Conservation (phyloP, 2,329 filamentous ascomycete genomes). For the Pyrenophora tritici-repentis region DNA sequence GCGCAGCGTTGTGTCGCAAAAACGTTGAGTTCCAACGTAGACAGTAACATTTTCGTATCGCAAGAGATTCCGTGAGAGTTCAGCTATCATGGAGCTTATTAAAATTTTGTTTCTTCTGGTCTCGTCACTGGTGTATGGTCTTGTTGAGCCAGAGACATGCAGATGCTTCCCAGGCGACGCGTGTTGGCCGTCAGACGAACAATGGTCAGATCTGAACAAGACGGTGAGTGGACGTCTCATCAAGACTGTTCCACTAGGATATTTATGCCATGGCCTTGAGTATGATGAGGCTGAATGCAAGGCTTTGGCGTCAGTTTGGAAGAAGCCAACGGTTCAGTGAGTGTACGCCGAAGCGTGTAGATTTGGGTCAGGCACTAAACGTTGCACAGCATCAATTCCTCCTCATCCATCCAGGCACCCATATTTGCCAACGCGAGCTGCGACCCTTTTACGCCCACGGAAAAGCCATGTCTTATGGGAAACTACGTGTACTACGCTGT, state of each 20-base stretch:
- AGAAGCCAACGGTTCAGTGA: conserved; percentile 19
- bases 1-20: no score
- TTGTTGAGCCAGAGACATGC: no score
- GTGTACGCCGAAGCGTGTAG: no score
- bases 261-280: conserved; percentile 41
- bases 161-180: conserved; percentile 45
- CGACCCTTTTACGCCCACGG: conserved; percentile 16
- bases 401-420: conserved; percentile 16
- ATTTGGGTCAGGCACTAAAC: conserved; percentile 7
- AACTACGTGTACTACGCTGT: conserved; percentile 43
- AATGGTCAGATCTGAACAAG: conserved; percentile 45
- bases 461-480: conserved; percentile 22
- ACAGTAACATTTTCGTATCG: no score
- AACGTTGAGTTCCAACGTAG: no score
- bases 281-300: conserved; percentile 25
- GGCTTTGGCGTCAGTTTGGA: conserved; percentile 22
- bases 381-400: conserved; percentile 9
- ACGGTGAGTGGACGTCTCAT: conserved; percentile 48
- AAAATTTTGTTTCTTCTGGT: no score
- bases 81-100: no score
- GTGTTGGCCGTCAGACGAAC: conserved; percentile 42
- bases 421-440: conserved; percentile 22
- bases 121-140: no score
- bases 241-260: conserved; percentile 47
- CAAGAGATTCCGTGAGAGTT: no score